Percentiles rank a stretch among this genome's conserved stretches.
Conservation (phyloP, 2,329 filamentous ascomycete species). For the Fusarium tanahbumbuense region DNA sequence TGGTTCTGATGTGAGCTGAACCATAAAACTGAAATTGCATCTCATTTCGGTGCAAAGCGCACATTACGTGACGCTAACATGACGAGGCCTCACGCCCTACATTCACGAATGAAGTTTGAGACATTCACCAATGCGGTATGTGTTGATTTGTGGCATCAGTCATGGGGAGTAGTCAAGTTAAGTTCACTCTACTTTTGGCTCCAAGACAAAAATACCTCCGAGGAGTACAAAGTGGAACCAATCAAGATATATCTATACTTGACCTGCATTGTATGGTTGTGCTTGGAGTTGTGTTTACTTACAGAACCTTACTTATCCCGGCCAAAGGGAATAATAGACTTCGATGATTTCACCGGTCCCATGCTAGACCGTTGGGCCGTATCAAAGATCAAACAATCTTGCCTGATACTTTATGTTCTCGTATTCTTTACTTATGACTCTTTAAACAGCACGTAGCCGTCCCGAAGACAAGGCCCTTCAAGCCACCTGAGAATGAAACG, state of each 20-base stretch:
- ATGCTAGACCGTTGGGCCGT: not conserved
- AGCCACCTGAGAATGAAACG: slow-evolving; percentile 28
- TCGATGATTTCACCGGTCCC: not conserved
- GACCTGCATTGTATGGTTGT: not conserved
- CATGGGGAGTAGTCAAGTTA: not conserved
- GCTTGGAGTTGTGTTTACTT: not conserved
- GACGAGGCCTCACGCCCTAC: slow-evolving; percentile 34
- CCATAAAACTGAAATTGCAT: slow-evolving; percentile 15
- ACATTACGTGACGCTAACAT: slow-evolving; percentile 41
- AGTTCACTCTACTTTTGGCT: not conserved
- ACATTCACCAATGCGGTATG: slow-evolving; percentile 22
- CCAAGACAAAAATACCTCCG: not conserved
- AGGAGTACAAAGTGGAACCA: not conserved
- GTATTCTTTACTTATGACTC: slow-evolving; percentile 18
- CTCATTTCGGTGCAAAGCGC: slow-evolving; percentile 27
- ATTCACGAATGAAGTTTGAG: slow-evolving; percentile 4
- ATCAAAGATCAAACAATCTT: slow-evolving; percentile 9
- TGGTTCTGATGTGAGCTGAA: slow-evolving; percentile 14
- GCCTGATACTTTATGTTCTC: slow-evolving; percentile 17
- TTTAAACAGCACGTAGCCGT: slow-evolving; percentile 33
- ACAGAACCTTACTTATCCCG: not conserved
- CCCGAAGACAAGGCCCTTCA: slow-evolving; percentile 27
- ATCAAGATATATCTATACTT: not conserved
- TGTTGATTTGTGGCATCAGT: not conserved
- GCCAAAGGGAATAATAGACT: not conserved